Base-by-base conservation (phyloP, 768 basidiomycete genomes). In the Chalciporus chontae region DNA sequence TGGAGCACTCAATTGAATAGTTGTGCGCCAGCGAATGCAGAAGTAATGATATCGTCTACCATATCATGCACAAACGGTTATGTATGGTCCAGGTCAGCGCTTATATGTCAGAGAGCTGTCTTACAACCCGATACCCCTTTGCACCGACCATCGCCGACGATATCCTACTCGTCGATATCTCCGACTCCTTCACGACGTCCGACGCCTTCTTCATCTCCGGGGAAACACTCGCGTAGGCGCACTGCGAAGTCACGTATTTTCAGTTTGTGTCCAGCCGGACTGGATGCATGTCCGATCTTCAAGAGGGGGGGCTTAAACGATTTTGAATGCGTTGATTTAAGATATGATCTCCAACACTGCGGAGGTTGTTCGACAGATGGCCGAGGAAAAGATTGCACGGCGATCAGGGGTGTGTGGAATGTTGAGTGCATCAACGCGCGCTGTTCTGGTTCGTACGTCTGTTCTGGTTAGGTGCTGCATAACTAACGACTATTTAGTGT, bases 331-430 rank as follows among this genome's bases (percentile, higher is more conserved):
- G 59, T 90, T 45, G 85, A 91, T 67, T 76, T 76, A 26, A 56
- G 67, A 15, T 70, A 69, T 39, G 86, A 90, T 51, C 75, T 90
- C 40, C 74, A 80, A 51, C 82, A 83, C 13, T 91, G 89, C 67
- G 89, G 88, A 54, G 89, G 90, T 24, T 91, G 89, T 62, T 67
- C 78, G 2, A 74, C 78, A 15, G 66, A 77, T n/a, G 81, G 80
- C 17, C 61, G 69, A 38, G 89, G 89, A 21, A 70, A 80, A 64
- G 85, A 92, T 65, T 92, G 88, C 67, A 82, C 81, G 15, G 68
- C 75, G 40, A 88, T 91, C 56, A 53, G 69, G 40, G 79, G 81
- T 41, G 81, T 77, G 17, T 79, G 80, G 77, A 82, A 81, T 61
- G 85, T 89, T 59, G 79, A 77, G n/a, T 93, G 89, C 66, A 75